phyloP scores from a whole-genome alignment of 495 filamentous ascomycete genomes.

The Xylaria cubensis region DNA sequence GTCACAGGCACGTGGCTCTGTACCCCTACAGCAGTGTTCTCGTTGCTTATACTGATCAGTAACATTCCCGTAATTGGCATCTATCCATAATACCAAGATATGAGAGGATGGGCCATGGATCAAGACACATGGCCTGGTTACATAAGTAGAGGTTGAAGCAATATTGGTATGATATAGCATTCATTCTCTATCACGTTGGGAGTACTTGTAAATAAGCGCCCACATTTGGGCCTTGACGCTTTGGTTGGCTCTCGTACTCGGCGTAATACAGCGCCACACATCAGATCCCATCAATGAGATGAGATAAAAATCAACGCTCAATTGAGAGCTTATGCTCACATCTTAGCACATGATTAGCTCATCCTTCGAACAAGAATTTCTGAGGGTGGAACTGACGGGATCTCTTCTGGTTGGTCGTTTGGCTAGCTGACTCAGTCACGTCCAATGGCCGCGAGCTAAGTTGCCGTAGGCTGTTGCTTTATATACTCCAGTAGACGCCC shows the following conservation, averaged over 20 bases:
- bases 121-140: neutral
- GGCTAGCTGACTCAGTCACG: neutral
- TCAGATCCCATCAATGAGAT: neutral
- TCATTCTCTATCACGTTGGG: neutral
- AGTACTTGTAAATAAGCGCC: neutral
- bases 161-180: neutral
- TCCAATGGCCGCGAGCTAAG: slow-evolving; percentile 5
- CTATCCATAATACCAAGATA: neutral
- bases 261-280: slow-evolving; percentile 26
- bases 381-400: neutral
- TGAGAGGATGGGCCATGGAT: neutral
- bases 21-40: neutral
- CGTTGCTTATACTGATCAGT: neutral
- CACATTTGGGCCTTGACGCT: neutral
- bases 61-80: neutral
- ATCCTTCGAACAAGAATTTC: neutral
- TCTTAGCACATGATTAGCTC: slow-evolving; percentile 23
- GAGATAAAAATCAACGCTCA: neutral
- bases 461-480: neutral
- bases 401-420: neutral
- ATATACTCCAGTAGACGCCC: neutral
- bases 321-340: slow-evolving; percentile 8
- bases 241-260: slow-evolving; percentile 17
- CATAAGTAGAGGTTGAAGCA: neutral
- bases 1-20: slow-evolving; percentile 21